Percentiles rank a stretch among this genome's conserved stretches.
Conservation (phyloP, 352 stramenopile genomes). For the Pseudoperonospora humuli region DNA sequence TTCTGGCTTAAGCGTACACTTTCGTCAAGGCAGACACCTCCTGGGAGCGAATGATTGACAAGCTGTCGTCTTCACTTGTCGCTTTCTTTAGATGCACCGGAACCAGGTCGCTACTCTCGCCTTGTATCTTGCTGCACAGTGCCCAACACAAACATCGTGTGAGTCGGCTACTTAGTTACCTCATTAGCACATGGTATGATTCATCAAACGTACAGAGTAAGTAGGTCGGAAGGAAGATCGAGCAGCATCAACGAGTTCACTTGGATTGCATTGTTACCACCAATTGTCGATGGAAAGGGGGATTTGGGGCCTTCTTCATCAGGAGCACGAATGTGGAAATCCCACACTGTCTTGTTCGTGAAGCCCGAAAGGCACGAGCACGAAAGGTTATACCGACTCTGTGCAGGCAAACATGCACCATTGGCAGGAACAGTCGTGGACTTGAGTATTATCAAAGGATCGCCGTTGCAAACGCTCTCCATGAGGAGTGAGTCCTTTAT, state of each 20-base stretch:
- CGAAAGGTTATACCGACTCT: conserved; percentile 35
- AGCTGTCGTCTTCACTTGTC: conserved; percentile 9
- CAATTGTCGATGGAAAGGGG: conserved; percentile 12
- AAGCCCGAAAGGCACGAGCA: conserved; percentile 35
- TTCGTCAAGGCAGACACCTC: conserved; percentile 12
- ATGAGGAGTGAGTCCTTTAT: conserved; percentile 25
- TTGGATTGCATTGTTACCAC: conserved; percentile 3
- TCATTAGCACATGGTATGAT: not conserved
- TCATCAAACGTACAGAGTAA: conserved; percentile 15
- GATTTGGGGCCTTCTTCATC: conserved; percentile 1
- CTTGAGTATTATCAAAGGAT: conserved; percentile 33
- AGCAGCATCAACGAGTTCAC: conserved; percentile 28
- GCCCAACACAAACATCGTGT: not conserved
- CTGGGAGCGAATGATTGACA: conserved; percentile 21
- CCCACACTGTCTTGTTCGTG: conserved; percentile 24
- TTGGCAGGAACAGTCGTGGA: conserved; percentile 20
- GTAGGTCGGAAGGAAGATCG: conserved; percentile 14
- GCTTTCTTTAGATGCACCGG: conserved; percentile 19
- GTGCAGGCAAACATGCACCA: conserved; percentile 22
- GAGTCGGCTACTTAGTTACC: not conserved
- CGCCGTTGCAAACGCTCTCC: conserved; percentile 28
- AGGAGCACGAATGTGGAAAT: conserved; percentile 22
- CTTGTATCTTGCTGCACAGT: conserved; percentile 21
- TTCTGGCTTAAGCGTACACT: conserved; percentile 15
- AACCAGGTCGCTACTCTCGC: conserved; percentile 10